Conservation (phyloP, 2,329 filamentous ascomycete species). For the Aspergillus neotritici region DNA sequence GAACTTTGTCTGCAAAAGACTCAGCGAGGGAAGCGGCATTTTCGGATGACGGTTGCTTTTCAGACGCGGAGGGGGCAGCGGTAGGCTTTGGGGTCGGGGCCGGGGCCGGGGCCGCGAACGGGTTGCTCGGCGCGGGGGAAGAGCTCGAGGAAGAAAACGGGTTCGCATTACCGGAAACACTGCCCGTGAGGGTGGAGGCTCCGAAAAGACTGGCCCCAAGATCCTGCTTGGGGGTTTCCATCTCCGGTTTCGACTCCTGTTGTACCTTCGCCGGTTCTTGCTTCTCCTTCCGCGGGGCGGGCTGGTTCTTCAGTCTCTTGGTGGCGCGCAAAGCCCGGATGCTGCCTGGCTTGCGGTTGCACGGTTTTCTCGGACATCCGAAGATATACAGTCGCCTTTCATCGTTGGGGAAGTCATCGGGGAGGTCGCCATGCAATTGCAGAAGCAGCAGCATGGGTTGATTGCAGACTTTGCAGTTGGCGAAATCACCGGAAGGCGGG, state of each 20-base stretch:
- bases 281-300: constrained; percentile 22
- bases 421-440: constrained; percentile 85
- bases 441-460: constrained; percentile 76
- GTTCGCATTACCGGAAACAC: constrained; percentile 42
- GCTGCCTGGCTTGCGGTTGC: constrained; percentile 75
- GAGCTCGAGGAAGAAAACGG: constrained; percentile 47
- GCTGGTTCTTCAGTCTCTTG: constrained; percentile 41
- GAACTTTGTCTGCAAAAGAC: constrained; percentile 67
- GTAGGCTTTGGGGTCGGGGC: constrained; percentile 31
- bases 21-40: constrained; percentile 54
- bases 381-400: constrained; percentile 86
- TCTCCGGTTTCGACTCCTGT: constrained; percentile 12
- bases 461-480: constrained; percentile 83
- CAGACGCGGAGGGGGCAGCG: constrained; percentile 32
- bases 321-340: constrained; percentile 69
- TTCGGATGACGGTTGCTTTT: no score
- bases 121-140: constrained; percentile 45
- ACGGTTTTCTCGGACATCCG: constrained; percentile 69
- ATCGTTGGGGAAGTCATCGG: constrained; percentile 77
- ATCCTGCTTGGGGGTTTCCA: constrained; percentile 30
- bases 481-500: constrained; percentile 68
- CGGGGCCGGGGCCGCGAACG: constrained; percentile 52
- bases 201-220: constrained; percentile 60
- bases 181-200: constrained; percentile 35
- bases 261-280: constrained; percentile 10